Evolutionary conservation across 2,329 filamentous ascomycete genomes (phyloP), one percentile per base, ranked within the genome.

Genomic region (Neurospora crassa): DNA sequence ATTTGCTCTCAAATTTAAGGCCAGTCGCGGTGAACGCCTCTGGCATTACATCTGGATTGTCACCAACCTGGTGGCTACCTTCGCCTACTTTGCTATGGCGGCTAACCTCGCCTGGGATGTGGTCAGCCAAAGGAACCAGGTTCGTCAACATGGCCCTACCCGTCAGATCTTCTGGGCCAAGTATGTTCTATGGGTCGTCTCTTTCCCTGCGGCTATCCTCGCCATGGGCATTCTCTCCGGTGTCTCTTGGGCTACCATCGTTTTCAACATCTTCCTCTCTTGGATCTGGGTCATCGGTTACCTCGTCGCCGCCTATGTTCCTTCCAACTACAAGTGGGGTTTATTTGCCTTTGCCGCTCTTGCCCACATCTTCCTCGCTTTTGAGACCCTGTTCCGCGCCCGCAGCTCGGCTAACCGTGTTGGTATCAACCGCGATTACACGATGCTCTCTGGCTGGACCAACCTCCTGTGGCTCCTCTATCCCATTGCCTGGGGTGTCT

Each of bases 31-130:
- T 69, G 85, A 88, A 76, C 83, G 81, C 75, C 82, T 88, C 75
- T 88, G 88, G 80, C 85, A 88, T 80, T 87, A 88, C 77, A 79
- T 87, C 73, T 86, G 87, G 77, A 81, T 79, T 74, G 80, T 86
- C 69, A 82, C 82, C 43, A 81, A 84, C 53, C 80, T 88, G 11
- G 82, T 83, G 72, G 86, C 85, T 71, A 76, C 83, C 24, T 80
- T 87, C 73, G 77, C 82, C 69, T 88, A 88, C 81, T 88, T 80
- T 73, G 81, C 85, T 72, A 81, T 83, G 78, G 86, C 85, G 6
- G 84, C 85, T 5, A 83, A 87, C 74, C 80, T 88, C 1, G 86
- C 80, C 70, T 87, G 79, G 76, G 78, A 75, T 12, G 76, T 82
- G n/a, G 71, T 86, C 67, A 40, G 68, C 10, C 80, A 84, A 37